Percentiles rank a stretch among this genome's conserved stretches.
Evolutionary conservation across 2,329 filamentous ascomycete genomes (phyloP).

Genomic region (Exophiala mesophila): DNA sequence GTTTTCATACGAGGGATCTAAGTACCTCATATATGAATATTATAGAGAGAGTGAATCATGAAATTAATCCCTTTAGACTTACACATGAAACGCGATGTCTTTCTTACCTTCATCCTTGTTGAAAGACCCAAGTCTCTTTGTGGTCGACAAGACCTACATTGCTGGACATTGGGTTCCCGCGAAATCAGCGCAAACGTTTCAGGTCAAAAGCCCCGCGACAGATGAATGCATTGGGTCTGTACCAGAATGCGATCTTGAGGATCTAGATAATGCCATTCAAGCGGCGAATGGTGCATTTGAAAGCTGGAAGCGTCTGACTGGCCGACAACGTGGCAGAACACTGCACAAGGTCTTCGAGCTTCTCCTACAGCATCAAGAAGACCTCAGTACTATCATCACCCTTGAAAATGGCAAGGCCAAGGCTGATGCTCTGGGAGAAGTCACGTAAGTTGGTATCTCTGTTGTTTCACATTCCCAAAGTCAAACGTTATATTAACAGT

Average conservation of each 20-base stretch:
- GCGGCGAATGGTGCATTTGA: conserved; percentile 70
- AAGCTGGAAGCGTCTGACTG: conserved; percentile 55
- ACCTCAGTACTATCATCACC: conserved; percentile 49
- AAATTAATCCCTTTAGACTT: neutral
- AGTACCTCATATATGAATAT: neutral
- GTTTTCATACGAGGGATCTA: neutral
- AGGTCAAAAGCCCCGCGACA: conserved; percentile 75
- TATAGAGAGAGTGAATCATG: neutral
- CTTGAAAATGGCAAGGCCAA: conserved; percentile 57
- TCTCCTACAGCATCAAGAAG: conserved; percentile 59
- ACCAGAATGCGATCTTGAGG: conserved; percentile 70
- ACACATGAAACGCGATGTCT: conserved; percentile 6
- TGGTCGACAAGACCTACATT: conserved; percentile 20
- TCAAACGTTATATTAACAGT: too few relatives aligned
- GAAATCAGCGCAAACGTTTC: conserved; percentile 82
- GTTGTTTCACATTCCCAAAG: too few relatives aligned
- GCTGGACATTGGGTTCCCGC: conserved; percentile 64
- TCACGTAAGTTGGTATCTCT: conserved; percentile 41
- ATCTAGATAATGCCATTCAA: conserved; percentile 73
- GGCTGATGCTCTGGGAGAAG: conserved; percentile 45
- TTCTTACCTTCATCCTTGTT: conserved; percentile 12
- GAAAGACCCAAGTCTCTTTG: conserved; percentile 15
- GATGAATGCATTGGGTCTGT: conserved; percentile 75
- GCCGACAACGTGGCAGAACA: conserved; percentile 56
- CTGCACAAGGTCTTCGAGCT: conserved; percentile 63